Conservation (phyloP, 1,284 basidiomycete species). For the Apiotrichum gamsii region DNA sequence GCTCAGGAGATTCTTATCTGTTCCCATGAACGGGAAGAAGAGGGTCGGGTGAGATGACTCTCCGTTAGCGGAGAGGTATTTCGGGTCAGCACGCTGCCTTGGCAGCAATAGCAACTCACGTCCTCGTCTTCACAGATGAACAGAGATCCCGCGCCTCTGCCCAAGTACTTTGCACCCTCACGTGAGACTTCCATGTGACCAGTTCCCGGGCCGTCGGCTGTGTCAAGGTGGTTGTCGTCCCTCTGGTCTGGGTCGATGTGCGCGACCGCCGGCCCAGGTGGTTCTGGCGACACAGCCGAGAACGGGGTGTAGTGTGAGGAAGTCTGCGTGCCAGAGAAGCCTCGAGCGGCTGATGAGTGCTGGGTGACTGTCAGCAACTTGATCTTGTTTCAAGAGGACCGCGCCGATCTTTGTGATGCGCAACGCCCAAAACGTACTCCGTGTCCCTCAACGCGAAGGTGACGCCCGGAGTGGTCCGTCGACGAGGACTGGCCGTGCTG, state of each 20-base stretch:
- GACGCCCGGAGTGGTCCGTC: too few relatives aligned
- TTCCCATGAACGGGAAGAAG: constrained; percentile 14
- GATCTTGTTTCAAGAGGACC: too few relatives aligned
- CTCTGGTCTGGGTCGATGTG: constrained; percentile 3
- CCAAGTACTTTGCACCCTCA: constrained; percentile 17
- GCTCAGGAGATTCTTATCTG: constrained; percentile 5
- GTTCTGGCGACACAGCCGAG: constrained; percentile 13
- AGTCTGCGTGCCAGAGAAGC: too few relatives aligned
- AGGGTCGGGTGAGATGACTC: constrained; percentile 10
- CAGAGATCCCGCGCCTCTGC: constrained; percentile 20
- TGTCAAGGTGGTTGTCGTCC: constrained; percentile 16
- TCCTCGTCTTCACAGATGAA: constrained; percentile 19
- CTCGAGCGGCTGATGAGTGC: too few relatives aligned
- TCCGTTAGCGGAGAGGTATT: constrained; percentile 12
- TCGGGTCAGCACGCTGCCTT: neutral
- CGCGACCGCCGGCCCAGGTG: neutral
- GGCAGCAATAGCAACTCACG: too few relatives aligned
- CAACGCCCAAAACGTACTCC: too few relatives aligned
- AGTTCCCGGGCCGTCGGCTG: constrained; percentile 6
- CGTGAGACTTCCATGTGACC: constrained; percentile 13
- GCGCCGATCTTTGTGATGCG: too few relatives aligned
- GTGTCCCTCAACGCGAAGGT: too few relatives aligned
- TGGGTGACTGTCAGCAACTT: too few relatives aligned
- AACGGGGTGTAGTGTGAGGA: constrained; percentile 16
- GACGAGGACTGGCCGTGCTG: too few relatives aligned